Conservation (phyloP, 2,329 filamentous ascomycete genomes). For the Ceratocystis lukuohia region DNA sequence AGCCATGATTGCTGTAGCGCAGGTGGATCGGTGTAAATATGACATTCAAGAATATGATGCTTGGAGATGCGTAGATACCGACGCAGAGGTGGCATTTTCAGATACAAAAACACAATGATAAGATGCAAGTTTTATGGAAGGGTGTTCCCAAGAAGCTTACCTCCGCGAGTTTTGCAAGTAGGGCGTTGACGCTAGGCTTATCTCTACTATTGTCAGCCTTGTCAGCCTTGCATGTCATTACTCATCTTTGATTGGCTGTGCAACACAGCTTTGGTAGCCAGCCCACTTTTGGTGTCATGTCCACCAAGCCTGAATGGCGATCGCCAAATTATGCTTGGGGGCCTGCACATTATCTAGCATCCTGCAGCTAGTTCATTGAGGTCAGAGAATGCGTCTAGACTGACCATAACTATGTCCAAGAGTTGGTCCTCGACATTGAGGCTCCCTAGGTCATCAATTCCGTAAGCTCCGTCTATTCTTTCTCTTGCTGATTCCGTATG, state of each 20-base stretch:
- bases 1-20: conserved; percentile 73
- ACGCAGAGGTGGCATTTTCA: conserved; percentile 67
- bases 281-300: conserved; percentile 9
- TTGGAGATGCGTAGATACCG: conserved; percentile 86
- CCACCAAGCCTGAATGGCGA: not conserved
- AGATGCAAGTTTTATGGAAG: not conserved
- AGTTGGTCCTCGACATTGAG: conserved; percentile 62
- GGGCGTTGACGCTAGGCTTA: no score
- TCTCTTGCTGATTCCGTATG: not conserved
- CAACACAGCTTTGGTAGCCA: not conserved
- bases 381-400: conserved; percentile 36
- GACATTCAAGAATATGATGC: conserved; percentile 88
- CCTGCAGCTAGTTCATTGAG: not conserved
- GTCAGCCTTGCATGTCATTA: conserved; percentile 14
- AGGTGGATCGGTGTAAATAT: conserved; percentile 89
- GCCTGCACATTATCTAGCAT: not conserved
- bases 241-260: conserved; percentile 11
- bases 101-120: not conserved
- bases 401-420: conserved; percentile 56
- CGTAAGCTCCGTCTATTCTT: conserved; percentile 33
- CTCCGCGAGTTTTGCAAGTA: not conserved
- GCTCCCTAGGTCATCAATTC: conserved; percentile 62
- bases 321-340: not conserved
- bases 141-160: not conserved
- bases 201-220: conserved; percentile 7